Evolutionary conservation across 345 rosid species (phyloP).

Genomic region (Gossypioides kirkii): DNA sequence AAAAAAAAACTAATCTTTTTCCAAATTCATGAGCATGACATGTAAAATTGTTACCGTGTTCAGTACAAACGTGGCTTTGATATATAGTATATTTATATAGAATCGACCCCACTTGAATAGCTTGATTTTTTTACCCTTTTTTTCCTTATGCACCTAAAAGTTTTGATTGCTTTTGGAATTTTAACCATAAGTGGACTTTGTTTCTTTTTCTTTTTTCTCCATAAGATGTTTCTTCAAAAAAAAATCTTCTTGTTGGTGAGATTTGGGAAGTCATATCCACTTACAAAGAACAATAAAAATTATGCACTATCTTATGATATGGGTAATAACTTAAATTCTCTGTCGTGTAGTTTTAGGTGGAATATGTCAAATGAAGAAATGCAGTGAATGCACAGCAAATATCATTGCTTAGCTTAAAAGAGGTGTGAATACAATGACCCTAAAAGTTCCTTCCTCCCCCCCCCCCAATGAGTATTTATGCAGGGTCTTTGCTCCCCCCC

Average conservation of each 20-base stretch:
- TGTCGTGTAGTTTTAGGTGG: slow-evolving; percentile 23
- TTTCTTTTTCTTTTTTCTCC: neutral
- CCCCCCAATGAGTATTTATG: neutral
- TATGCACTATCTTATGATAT: neutral
- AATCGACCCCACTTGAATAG: slow-evolving; percentile 14
- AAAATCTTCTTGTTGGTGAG: neutral
- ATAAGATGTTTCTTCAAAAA: slow-evolving; percentile 1
- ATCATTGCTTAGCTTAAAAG: slow-evolving; percentile 25
- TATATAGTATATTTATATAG: no score
- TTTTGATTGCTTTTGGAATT: neutral
- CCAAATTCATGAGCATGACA: neutral
- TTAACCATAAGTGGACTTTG: neutral
- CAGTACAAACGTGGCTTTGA: neutral
- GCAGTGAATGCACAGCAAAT: neutral
- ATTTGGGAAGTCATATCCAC: neutral
- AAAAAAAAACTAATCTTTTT: neutral
- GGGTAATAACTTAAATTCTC: neutral
- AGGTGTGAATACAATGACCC: slow-evolving; percentile 28
- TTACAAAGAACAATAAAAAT: neutral
- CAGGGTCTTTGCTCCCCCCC: neutral
- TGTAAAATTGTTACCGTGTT: neutral
- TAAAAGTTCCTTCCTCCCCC: neutral
- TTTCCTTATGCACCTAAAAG: neutral
- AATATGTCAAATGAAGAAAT: slow-evolving; percentile 3
- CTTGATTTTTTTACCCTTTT: slow-evolving; percentile 18